These are phyloP conservation scores for Mortierella claussenii DNA, from an alignment of 192 early-diverging fungal genomes.

Conservation along the genomic window DNA sequence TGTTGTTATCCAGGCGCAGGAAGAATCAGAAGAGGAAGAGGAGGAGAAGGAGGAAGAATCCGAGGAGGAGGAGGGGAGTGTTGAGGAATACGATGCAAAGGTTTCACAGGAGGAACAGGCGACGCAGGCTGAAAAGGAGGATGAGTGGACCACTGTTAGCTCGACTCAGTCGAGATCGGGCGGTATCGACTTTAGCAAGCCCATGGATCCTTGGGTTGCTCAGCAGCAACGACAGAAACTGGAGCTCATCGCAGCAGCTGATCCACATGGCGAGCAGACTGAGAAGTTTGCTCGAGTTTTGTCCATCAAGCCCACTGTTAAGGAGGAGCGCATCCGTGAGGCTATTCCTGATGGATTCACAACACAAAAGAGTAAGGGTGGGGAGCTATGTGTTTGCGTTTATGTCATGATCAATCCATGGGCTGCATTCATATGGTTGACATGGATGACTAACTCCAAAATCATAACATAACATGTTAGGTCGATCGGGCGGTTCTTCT, in stretches of 20 bases:
- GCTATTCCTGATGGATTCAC: conserved; percentile 47
- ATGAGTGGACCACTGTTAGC: conserved; percentile 42
- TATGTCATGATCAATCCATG: too few species aligned
- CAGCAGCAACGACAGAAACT: conserved; percentile 36
- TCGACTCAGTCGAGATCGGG: conserved; percentile 28
- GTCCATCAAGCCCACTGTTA: conserved; percentile 47
- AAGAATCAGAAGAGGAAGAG: conserved; percentile 4
- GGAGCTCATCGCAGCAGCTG: conserved; percentile 30
- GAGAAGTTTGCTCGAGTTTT: conserved; percentile 37
- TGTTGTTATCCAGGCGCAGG: not conserved
- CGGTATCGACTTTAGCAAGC: conserved; percentile 47
- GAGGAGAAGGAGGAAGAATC: conserved; percentile 10
- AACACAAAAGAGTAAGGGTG: conserved; percentile 44
- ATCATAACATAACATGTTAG: too few species aligned
- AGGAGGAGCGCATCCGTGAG: conserved; percentile 37
- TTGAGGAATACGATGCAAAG: conserved; percentile 1
- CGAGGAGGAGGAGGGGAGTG: conserved; percentile 6
- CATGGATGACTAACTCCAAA: too few species aligned
- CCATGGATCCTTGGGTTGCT: conserved; percentile 53
- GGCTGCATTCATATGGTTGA: too few species aligned
- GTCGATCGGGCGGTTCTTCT: conserved; percentile 21
- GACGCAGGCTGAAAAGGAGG: conserved; percentile 11
- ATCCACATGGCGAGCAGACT: conserved; percentile 46
- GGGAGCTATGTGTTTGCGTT: too few species aligned
- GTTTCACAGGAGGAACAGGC: not conserved